These are phyloP conservation scores for Escallonia herrerae DNA, from an alignment of 129 eudicot genomes.

Conservation along the genomic window DNA sequence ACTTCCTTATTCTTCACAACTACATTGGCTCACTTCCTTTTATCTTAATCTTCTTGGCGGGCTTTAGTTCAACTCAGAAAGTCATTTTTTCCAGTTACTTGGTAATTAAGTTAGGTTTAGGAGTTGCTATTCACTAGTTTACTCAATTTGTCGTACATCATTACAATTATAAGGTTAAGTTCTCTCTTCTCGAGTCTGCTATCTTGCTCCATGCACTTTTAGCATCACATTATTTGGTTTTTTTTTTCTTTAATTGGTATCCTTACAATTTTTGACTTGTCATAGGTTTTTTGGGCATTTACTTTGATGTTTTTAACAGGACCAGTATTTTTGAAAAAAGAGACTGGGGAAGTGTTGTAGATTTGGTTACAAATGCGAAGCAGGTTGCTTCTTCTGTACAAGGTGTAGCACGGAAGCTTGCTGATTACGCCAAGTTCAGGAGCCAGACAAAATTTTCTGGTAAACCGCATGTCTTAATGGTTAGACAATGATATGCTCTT, in stretches of 20 bases:
- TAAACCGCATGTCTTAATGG: slow-evolving; percentile 17
- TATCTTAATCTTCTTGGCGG: too few species aligned
- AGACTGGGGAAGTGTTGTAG: slow-evolving; percentile 72
- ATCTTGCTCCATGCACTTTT: not conserved
- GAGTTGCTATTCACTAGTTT: too few species aligned
- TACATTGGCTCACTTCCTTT: too few species aligned
- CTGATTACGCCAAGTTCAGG: slow-evolving; percentile 65
- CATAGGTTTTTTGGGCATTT: not conserved
- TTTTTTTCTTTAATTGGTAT: not conserved
- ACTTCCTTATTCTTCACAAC: too few species aligned
- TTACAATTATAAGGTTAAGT: not conserved
- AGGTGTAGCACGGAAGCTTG: slow-evolving; percentile 87
- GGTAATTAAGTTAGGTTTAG: too few species aligned
- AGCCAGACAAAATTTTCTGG: slow-evolving; percentile 44
- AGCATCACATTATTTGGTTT: too few species aligned
- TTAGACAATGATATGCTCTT: not conserved
- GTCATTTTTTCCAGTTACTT: too few species aligned
- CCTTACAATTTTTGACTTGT: too few species aligned
- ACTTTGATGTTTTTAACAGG: slow-evolving; percentile 33
- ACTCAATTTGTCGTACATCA: too few species aligned
- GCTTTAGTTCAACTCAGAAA: too few species aligned
- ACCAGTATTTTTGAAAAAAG: slow-evolving; percentile 63
- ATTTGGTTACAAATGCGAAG: slow-evolving; percentile 75
- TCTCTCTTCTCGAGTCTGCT: not conserved
- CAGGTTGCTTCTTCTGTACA: slow-evolving; percentile 84